Conservation (phyloP, 1,284 basidiomycete genomes). For the Boletus sp. region DNA sequence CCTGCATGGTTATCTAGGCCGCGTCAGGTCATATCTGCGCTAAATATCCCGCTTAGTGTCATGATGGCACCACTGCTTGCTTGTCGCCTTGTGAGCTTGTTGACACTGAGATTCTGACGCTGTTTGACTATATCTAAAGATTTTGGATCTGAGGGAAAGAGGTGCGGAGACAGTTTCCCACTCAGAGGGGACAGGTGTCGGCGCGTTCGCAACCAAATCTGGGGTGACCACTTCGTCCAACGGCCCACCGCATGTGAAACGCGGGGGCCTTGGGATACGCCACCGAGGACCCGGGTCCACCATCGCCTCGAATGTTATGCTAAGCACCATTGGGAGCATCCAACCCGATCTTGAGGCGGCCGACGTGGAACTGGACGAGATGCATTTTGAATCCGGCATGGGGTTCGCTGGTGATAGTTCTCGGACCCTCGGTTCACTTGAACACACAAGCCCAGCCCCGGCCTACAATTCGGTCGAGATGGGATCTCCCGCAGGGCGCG, state of each 20-base stretch:
- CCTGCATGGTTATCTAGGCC: conserved; percentile 43
- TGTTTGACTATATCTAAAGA: conserved; percentile 41
- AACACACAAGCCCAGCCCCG: conserved; percentile 45
- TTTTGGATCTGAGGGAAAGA: conserved; percentile 71
- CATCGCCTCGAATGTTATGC: conserved; percentile 57
- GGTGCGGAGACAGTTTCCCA: conserved; percentile 69
- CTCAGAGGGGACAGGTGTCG: conserved; percentile 60
- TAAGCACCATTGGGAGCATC: conserved; percentile 66
- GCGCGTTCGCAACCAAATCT: conserved; percentile 58
- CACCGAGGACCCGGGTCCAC: conserved; percentile 35
- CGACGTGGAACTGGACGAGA: conserved; percentile 53
- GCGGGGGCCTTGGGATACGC: conserved; percentile 35
- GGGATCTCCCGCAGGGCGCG: conserved; percentile 34
- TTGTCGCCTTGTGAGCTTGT: conserved; percentile 56
- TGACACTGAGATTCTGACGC: not conserved
- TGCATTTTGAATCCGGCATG: conserved; percentile 40
- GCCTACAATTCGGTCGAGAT: conserved; percentile 51
- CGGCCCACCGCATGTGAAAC: conserved; percentile 38
- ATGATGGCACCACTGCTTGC: conserved; percentile 78
- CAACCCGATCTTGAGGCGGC: conserved; percentile 52
- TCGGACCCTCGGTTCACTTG: conserved; percentile 31
- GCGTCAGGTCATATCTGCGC: conserved; percentile 74
- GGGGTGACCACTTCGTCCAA: conserved; percentile 46
- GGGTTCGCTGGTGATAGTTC: conserved; percentile 34
- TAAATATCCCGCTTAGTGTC: conserved; percentile 80